Conservation (phyloP, 139 green algal genomes). For the Auxenochlorella protothecoides region DNA sequence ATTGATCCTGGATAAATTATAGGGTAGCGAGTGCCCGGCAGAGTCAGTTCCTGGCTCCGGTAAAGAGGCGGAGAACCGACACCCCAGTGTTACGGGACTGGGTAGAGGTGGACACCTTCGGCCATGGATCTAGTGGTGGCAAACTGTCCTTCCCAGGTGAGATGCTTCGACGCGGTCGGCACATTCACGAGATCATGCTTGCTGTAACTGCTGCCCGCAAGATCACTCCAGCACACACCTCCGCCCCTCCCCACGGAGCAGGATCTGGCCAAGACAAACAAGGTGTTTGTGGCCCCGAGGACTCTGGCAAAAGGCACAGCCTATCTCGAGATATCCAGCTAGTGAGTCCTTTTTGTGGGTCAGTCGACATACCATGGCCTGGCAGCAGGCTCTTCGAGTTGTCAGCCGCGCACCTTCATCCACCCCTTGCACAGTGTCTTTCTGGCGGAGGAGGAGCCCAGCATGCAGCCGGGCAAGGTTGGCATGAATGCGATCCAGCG, state of each 20-base stretch:
- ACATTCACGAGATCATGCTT: no score
- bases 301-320: conserved; percentile 28
- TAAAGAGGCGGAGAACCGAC: no score
- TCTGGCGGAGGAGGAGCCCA: conserved; percentile 30
- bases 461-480: conserved; percentile 43
- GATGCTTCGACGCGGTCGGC: neutral
- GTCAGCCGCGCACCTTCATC: neutral
- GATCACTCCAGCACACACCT: neutral
- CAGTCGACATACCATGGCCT: no score
- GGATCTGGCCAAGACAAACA: conserved; percentile 61
- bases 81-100: no score
- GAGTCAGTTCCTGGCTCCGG: no score
- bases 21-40: no score
- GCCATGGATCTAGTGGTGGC: conserved; percentile 5
- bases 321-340: conserved; percentile 39
- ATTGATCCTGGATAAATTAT: no score
- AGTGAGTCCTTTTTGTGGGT: conserved; percentile 27
- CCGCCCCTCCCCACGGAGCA: conserved; percentile 5
- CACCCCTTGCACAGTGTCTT: conserved; percentile 53
- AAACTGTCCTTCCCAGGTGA: conserved; percentile 27
- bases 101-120: no score
- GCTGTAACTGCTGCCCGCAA: no score
- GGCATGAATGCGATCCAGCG: conserved; percentile 81
- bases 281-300: conserved; percentile 40
- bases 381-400: neutral